Conservation (phyloP, 23 red algal species). For the Pyropia haitanensis region DNA sequence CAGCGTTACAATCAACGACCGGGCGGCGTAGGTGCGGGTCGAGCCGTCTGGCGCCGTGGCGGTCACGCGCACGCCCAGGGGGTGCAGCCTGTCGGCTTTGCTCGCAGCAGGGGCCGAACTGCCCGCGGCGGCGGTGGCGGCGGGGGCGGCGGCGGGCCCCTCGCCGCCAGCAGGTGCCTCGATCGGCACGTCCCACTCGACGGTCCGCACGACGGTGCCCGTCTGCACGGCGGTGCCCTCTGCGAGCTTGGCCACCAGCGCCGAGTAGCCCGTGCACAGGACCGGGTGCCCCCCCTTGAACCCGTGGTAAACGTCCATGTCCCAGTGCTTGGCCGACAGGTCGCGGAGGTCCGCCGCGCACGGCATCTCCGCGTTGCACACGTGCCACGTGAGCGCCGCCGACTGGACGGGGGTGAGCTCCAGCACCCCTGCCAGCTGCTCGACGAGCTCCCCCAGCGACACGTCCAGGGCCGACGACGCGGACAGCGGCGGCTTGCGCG, state of each 20-base stretch:
- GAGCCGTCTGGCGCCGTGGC: neutral
- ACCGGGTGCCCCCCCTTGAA: slow-evolving; percentile 71
- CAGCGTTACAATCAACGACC: slow-evolving; percentile 67
- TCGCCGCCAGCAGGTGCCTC: neutral
- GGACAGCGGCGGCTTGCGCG: neutral
- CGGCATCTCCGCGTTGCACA: slow-evolving; percentile 71
- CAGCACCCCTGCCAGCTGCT: slow-evolving; percentile 26
- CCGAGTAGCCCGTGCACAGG: slow-evolving; percentile 52
- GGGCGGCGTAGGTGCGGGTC: slow-evolving; percentile 11
- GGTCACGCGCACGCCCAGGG: too few species aligned
- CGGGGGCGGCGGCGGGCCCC: too few species aligned
- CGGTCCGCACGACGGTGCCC: slow-evolving; percentile 17
- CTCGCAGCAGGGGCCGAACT: too few species aligned
- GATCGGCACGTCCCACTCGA: slow-evolving; percentile 49
- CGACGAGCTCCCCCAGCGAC: slow-evolving; percentile 31
- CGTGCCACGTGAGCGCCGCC: slow-evolving; percentile 62
- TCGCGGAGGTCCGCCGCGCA: slow-evolving; percentile 64
- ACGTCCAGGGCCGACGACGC: slow-evolving; percentile 11
- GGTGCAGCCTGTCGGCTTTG: too few species aligned
- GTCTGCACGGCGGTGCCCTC: slow-evolving; percentile 42
- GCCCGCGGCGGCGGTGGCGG: too few species aligned
- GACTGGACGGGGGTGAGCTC: neutral
- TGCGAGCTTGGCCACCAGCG: slow-evolving; percentile 63
- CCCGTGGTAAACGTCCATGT: slow-evolving; percentile 70
- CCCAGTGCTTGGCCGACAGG: slow-evolving; percentile 75